Evolutionary conservation across 192 early-diverging fungal genomes (phyloP).

Genomic region (Podila clonocystis): DNA sequence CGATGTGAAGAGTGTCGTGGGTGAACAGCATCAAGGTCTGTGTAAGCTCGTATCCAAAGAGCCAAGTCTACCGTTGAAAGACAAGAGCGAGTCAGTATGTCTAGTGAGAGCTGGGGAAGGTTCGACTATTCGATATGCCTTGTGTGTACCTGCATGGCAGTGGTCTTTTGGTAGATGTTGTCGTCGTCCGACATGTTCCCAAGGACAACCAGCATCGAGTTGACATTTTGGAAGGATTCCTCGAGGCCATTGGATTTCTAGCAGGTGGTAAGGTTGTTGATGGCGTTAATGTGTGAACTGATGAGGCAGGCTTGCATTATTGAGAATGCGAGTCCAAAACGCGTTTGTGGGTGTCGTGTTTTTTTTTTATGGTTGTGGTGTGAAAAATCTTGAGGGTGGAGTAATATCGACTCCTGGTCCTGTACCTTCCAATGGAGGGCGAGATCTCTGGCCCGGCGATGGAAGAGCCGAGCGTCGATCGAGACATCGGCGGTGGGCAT

Average conservation of each 20-base stretch:
- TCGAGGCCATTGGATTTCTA: slow-evolving; percentile 48
- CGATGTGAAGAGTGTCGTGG: slow-evolving; percentile 76
- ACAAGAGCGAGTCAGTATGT: neutral
- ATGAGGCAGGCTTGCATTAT: neutral
- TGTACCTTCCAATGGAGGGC: slow-evolving; percentile 44
- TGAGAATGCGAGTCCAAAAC: neutral
- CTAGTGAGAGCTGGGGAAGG: neutral
- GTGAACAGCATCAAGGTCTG: slow-evolving; percentile 87
- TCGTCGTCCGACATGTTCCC: slow-evolving; percentile 74
- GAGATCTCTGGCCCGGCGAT: slow-evolving; percentile 39
- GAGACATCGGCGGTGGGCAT: slow-evolving; percentile 45
- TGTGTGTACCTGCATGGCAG: slow-evolving; percentile 67
- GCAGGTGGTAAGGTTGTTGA: neutral
- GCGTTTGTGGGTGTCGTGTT: neutral
- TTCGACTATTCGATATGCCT: neutral
- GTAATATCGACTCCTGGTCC: neutral
- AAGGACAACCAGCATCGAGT: slow-evolving; percentile 70
- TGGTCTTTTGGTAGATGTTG: slow-evolving; percentile 77
- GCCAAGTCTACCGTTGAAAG: slow-evolving; percentile 77
- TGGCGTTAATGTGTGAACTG: neutral
- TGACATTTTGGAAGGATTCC: slow-evolving; percentile 64
- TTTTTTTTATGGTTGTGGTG: slow-evolving; percentile 1
- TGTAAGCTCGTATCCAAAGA: slow-evolving; percentile 91
- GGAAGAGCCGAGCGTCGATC: slow-evolving; percentile 48
- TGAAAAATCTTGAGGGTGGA: no score